Evolutionary conservation across 2,329 filamentous ascomycete species (phyloP).

Genomic region (Penicillium fuscoglaucum): DNA sequence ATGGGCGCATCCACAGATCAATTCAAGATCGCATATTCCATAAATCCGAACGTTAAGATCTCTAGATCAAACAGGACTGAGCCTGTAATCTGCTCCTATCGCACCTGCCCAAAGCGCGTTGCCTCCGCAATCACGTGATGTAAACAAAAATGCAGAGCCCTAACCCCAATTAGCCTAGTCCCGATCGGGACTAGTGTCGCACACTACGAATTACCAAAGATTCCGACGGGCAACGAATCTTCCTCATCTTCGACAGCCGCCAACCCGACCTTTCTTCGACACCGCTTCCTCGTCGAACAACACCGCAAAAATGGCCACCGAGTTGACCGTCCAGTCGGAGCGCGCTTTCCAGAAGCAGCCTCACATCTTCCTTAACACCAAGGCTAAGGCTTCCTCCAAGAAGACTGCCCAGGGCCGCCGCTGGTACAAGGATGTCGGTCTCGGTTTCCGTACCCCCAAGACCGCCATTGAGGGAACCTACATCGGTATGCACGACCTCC

Average conservation of each 20-base stretch:
- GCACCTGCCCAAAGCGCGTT: slow-evolving; percentile 31
- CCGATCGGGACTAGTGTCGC: slow-evolving; percentile 35
- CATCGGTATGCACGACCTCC: slow-evolving; percentile 76
- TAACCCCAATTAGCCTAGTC: slow-evolving; percentile 40
- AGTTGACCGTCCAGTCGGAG: slow-evolving; percentile 99
- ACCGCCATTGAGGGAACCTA: slow-evolving; percentile 98
- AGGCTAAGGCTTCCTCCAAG: slow-evolving; percentile 79
- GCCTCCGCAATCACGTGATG: slow-evolving; percentile 34
- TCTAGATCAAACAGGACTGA: background rate
- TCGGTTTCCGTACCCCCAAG: slow-evolving; percentile 99
- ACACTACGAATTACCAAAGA: slow-evolving; percentile 38
- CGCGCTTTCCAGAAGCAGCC: slow-evolving; percentile 99
- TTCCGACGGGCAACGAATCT: slow-evolving; percentile 40
- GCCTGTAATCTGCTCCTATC: slow-evolving; percentile 19
- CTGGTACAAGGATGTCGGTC: slow-evolving; percentile 99
- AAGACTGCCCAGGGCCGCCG: slow-evolving; percentile 88
- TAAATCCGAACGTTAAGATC: background rate
- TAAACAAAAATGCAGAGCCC: slow-evolving; percentile 48
- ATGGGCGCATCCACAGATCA: slow-evolving; percentile 10
- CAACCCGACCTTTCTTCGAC: slow-evolving; percentile 38
- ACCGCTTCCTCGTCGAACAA: slow-evolving; percentile 47
- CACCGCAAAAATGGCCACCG: slow-evolving; percentile 83
- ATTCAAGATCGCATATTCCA: slow-evolving; percentile 1
- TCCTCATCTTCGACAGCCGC: slow-evolving; percentile 44
- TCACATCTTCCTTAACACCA: slow-evolving; percentile 99